Percentiles rank a stretch among this genome's conserved stretches.
These are phyloP conservation scores for Lactifluus subvellereus DNA, from an alignment of 768 basidiomycete genomes.

Conservation along the genomic window DNA sequence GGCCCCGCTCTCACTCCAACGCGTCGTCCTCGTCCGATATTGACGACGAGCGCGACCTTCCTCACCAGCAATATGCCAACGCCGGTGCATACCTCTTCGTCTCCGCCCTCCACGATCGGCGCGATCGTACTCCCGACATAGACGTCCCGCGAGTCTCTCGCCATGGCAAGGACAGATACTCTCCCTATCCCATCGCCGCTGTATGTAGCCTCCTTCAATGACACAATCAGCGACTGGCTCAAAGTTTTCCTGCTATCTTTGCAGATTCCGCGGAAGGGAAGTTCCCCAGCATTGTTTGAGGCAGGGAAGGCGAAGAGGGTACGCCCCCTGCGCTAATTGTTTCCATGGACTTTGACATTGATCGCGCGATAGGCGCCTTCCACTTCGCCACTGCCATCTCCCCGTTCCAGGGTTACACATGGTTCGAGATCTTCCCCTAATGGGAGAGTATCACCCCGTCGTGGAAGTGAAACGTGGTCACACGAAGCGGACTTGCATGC, in stretches of 20 bases:
- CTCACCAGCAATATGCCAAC: neutral
- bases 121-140: conserved; percentile 24
- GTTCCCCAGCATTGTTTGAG: conserved; percentile 28
- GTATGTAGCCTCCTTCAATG: conserved; percentile 24
- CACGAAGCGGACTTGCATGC: conserved; percentile 29
- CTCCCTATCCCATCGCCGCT: conserved; percentile 31
- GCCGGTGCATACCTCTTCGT: conserved; percentile 28
- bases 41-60: conserved; percentile 22
- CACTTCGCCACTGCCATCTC: conserved; percentile 29
- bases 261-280: conserved; percentile 30
- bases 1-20: conserved; percentile 34
- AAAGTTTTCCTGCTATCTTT: neutral
- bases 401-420: conserved; percentile 22
- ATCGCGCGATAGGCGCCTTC: conserved; percentile 27
- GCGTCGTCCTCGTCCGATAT: conserved; percentile 38
- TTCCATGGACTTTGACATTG: neutral
- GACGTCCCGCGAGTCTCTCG: conserved; percentile 27
- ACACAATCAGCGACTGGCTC: neutral
- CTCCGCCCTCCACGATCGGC: conserved; percentile 26
- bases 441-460: conserved; percentile 21
- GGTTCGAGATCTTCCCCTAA: conserved; percentile 14
- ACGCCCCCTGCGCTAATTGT: conserved; percentile 11
- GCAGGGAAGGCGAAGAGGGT: conserved; percentile 29
- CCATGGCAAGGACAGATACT: conserved; percentile 27
- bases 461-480: conserved; percentile 28